Conservation (phyloP, 768 basidiomycete species). For the Mycena vitilis region DNA sequence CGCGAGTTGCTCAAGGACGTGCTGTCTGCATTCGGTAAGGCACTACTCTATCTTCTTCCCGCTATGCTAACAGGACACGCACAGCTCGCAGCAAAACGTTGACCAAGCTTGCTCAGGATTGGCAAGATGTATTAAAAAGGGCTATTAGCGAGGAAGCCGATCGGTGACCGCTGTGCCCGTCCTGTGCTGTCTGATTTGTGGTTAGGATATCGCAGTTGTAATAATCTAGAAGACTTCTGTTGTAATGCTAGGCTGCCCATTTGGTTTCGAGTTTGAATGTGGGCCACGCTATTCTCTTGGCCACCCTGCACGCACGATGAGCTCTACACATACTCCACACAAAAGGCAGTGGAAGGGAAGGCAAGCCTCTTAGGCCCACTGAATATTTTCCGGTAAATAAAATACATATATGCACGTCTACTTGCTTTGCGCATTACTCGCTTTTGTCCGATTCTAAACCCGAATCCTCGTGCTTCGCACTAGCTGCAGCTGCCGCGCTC, state of each 20-base stretch:
- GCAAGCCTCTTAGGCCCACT: too few species aligned
- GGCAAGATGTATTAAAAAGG: conserved; percentile 84
- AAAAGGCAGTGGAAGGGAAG: too few species aligned
- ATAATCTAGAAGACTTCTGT: background rate
- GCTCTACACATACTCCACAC: too few species aligned
- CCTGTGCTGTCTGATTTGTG: background rate
- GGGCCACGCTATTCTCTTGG: too few species aligned
- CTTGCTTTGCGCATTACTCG: conserved; percentile 26
- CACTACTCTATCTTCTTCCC: background rate
- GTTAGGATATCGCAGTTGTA: conserved; percentile 14
- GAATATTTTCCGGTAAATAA: conserved; percentile 16
- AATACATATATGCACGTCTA: background rate
- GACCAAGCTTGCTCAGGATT: conserved; percentile 79
- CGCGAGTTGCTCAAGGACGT: conserved; percentile 89
- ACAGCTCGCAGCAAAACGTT: conserved; percentile 81
- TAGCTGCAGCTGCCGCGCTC: conserved; percentile 22
- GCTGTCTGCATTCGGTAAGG: conserved; percentile 78
- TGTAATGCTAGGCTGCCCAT: background rate
- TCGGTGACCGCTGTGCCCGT: conserved; percentile 23
- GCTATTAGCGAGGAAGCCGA: conserved; percentile 62
- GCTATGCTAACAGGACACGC: conserved; percentile 9
- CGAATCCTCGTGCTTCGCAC: conserved; percentile 27
- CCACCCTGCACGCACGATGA: too few species aligned
- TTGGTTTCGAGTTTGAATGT: too few species aligned
- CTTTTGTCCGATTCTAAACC: conserved; percentile 40